Evolutionary conservation across 2,329 filamentous ascomycete species (phyloP).

Genomic region (Arthrobotrys musiformis): DNA sequence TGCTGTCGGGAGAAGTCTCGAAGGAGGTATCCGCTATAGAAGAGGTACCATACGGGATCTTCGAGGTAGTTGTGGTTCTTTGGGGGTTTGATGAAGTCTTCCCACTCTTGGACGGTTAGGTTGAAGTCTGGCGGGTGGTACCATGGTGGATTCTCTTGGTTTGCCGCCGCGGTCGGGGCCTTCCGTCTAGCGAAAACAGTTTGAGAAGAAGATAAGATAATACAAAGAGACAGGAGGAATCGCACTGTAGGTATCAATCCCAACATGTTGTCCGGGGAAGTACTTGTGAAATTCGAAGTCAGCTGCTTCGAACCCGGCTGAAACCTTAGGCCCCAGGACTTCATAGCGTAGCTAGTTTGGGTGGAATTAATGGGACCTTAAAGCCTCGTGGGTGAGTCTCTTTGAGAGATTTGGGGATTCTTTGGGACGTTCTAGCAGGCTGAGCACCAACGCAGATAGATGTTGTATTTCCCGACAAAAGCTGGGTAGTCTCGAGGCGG

Average conservation of each 20-base stretch:
- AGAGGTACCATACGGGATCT: slow-evolving; percentile 32
- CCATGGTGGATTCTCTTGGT: neutral
- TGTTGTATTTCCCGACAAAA: neutral
- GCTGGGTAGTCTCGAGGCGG: neutral
- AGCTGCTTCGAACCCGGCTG: neutral
- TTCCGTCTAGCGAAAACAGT: neutral
- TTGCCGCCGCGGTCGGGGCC: neutral
- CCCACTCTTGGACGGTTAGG: neutral
- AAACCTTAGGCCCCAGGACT: too few species aligned
- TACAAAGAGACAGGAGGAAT: neutral
- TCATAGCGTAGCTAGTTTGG: neutral
- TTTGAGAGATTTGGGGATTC: neutral
- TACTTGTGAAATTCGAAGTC: too few species aligned
- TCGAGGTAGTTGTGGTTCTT: neutral
- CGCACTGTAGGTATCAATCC: neutral
- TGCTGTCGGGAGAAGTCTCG: slow-evolving; percentile 28
- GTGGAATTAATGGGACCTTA: neutral
- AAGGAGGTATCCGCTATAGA: slow-evolving; percentile 25
- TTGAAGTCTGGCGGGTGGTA: neutral
- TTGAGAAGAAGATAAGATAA: neutral
- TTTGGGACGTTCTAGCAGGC: neutral
- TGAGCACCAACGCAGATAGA: neutral
- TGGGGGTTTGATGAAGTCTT: neutral
- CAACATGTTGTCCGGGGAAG: neutral
- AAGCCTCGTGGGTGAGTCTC: too few species aligned